Evolutionary conservation across 2,329 filamentous ascomycete species (phyloP).

Genomic region (Exophiala oligosperma): DNA sequence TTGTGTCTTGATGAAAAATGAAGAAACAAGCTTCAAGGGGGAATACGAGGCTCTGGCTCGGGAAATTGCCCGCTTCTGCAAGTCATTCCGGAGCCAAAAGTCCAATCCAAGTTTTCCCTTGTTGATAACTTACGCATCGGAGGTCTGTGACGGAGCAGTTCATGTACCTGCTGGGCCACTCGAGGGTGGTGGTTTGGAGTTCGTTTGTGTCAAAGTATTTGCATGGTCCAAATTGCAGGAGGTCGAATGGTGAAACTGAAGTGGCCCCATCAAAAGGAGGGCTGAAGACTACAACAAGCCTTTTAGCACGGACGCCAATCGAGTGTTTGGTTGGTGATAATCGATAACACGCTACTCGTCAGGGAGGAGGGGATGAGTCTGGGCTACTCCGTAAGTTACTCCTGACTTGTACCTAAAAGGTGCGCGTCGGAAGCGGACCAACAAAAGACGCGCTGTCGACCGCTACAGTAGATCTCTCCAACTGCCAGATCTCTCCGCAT

Average conservation of each 20-base stretch:
- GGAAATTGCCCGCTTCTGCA: constrained; percentile 15
- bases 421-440: too few relatives aligned
- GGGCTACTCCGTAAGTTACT: neutral
- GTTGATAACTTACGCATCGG: too few relatives aligned
- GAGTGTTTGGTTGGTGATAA: constrained; percentile 12
- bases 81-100: constrained; percentile 6
- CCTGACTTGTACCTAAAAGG: too few relatives aligned
- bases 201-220: constrained; percentile 11
- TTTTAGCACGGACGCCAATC: constrained; percentile 11
- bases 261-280: neutral
- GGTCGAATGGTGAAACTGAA: constrained; percentile 10
- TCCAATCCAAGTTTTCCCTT: constrained; percentile 2
- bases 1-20: neutral
- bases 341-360: neutral
- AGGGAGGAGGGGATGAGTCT: neutral
- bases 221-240: constrained; percentile 20
- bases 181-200: neutral
- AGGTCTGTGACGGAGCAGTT: neutral
- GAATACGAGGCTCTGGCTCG: constrained; percentile 6
- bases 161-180: neutral
- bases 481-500: neutral
- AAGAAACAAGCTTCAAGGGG: neutral
- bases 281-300: neutral
- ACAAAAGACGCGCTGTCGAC: neutral
- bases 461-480: too few relatives aligned